Percentiles rank a stretch among this genome's conserved stretches.
These are phyloP conservation scores for Tolypocladium tundrense DNA, from an alignment of 2,329 filamentous ascomycete species.

Conservation along the genomic window DNA sequence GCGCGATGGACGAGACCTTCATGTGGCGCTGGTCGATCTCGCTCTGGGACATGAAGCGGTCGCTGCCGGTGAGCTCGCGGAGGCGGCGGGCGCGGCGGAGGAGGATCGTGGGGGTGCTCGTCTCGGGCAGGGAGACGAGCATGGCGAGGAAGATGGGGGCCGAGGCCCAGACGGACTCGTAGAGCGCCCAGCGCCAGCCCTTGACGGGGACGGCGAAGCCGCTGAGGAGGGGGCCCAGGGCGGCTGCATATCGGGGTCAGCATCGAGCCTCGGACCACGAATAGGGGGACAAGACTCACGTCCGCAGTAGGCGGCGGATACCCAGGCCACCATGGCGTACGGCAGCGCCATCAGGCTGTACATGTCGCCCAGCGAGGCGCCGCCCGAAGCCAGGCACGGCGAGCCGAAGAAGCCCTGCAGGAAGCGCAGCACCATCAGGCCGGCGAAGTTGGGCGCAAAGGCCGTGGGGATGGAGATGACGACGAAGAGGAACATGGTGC, in stretches of 20 bases:
- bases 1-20: conserved; percentile 32
- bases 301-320: conserved; percentile 39
- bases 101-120: conserved; percentile 47
- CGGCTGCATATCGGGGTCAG: conserved; percentile 22
- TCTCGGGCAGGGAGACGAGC: conserved; percentile 56
- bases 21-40: conserved; percentile 54
- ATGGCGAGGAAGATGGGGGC: conserved; percentile 49
- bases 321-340: conserved; percentile 51
- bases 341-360: conserved; percentile 45
- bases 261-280: no score
- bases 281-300: conserved; percentile 15
- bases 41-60: conserved; percentile 46
- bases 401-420: conserved; percentile 57
- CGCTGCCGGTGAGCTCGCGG: conserved; percentile 47
- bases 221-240: conserved; percentile 50
- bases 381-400: conserved; percentile 52
- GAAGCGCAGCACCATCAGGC: conserved; percentile 54
- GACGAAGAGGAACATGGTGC: conserved; percentile 59
- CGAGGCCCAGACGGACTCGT: conserved; percentile 53
- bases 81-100: conserved; percentile 51
- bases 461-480: conserved; percentile 56
- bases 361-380: conserved; percentile 41
- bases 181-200: conserved; percentile 54
- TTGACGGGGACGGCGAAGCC: conserved; percentile 49
- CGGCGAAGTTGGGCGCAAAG: conserved; percentile 50